Conservation (phyloP, 225 moss, liverwort and hornwort species). For the Lunularia cruciata region DNA sequence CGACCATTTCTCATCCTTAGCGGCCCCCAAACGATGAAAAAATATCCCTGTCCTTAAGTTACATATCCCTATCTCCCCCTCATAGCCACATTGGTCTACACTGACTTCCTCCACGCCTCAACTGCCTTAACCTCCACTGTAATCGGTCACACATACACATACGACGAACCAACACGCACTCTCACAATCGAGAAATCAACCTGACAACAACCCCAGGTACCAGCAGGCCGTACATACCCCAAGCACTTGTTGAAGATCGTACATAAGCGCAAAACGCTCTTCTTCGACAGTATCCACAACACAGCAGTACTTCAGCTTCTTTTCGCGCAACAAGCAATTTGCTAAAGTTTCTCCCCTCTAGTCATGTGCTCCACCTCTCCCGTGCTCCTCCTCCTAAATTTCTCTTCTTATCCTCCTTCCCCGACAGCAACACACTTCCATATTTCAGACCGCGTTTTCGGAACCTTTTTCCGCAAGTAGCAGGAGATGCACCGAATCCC, state of each 20-base stretch:
- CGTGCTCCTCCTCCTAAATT: not conserved
- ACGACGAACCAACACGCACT: not conserved
- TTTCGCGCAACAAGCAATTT: not conserved
- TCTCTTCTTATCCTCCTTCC: no score
- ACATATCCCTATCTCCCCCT: no score
- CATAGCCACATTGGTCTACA: no score
- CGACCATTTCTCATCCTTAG: conserved; percentile 45
- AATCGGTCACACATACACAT: not conserved
- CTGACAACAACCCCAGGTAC: not conserved
- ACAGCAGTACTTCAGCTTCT: not conserved
- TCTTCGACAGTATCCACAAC: no score
- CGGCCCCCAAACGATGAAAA: not conserved
- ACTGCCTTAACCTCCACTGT: no score
- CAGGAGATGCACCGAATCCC: not conserved
- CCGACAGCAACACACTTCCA: no score
- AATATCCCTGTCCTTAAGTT: not conserved
- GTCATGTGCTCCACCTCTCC: not conserved
- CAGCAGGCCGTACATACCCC: not conserved
- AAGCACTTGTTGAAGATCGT: no score
- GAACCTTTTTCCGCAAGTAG: not conserved
- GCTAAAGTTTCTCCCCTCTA: not conserved
- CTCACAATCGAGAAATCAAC: not conserved
- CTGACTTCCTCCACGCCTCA: not conserved
- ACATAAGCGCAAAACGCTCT: no score
- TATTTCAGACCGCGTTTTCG: not conserved